phyloP scores from a whole-genome alignment of 2,329 filamentous ascomycete species.

The Xylariaceae sp. region DNA sequence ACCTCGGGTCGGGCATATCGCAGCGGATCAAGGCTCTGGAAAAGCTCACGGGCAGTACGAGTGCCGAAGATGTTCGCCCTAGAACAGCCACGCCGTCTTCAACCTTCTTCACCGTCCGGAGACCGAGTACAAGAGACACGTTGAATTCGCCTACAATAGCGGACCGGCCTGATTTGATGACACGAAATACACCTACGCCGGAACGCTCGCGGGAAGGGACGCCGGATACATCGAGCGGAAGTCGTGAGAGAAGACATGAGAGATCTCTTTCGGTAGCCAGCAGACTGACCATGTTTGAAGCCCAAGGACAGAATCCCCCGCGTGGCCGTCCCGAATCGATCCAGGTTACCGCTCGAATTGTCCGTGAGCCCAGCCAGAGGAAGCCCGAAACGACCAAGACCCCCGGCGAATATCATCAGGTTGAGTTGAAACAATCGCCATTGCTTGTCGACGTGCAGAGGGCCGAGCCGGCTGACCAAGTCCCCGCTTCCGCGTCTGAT shows the following conservation, averaged over 20 bases:
- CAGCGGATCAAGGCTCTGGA: conserved; percentile 93
- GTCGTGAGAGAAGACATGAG: conserved; percentile 37
- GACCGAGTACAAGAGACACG: conserved; percentile 36
- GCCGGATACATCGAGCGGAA: conserved; percentile 21
- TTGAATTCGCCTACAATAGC: conserved; percentile 41
- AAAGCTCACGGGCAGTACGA: conserved; percentile 62
- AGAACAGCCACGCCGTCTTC: conserved; percentile 40
- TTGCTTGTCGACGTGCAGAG: conserved; percentile 60
- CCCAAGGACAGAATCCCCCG: conserved; percentile 37
- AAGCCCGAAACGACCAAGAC: conserved; percentile 46
- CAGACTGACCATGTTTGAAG: conserved; percentile 59
- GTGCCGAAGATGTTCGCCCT: conserved; percentile 31
- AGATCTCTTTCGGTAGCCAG: conserved; percentile 59
- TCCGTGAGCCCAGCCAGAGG: conserved; percentile 63
- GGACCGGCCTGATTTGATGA: conserved; percentile 41
- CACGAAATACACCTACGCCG: conserved; percentile 26
- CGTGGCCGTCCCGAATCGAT: conserved; percentile 70
- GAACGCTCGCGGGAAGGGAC: conserved; percentile 33
- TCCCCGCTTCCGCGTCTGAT: conserved; percentile 34
- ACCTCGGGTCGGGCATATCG: conserved; percentile 87
- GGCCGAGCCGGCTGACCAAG: conserved; percentile 36
- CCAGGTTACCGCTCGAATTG: conserved; percentile 84
- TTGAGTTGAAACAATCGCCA: conserved; percentile 62
- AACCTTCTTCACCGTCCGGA: conserved; percentile 50
- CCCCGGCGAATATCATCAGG: conserved; percentile 47